Evolutionary conservation across 805 yeast species (phyloP), one percentile per base, ranked within the genome.

Genomic region (Ogataea trehaloabstinens): DNA sequence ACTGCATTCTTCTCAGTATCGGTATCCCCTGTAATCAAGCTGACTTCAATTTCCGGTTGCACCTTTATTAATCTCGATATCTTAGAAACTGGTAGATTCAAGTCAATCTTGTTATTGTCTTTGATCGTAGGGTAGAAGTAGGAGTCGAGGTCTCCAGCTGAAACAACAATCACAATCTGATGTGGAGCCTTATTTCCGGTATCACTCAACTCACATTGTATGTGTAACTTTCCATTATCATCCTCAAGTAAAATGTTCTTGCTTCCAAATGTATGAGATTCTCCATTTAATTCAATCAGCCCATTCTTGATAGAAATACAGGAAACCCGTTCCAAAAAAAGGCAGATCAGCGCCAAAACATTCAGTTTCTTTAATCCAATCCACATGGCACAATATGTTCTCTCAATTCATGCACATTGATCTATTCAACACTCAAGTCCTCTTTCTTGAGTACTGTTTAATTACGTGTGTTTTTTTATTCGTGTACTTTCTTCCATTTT

Each of bases 1-100:
- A 53, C 20, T 12, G 33, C 12, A 29, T 55, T 60, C 3, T 44
- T 32, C 10, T 28, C 20, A 8, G 31, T 22, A 18, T 49, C 42
- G 8, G 45, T 13, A 37, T 62, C 68, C 28, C 66, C 67, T 19
- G 49, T 44, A 12, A 62, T 38, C 6, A 63, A 35, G 21, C 44
- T 47, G 16, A 62, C 42, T 4, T 38, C 40, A 16, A 62, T 49
- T 7, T 31, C 3, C 4, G 53, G 52, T 20, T 39, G 37, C 6
- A 25, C 17, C 28, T 52, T 48, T 24, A 61, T 40, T 28, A 34
- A 52, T 8, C 45, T 44, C 4, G 65, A 57, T 11, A 63, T 40
- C 17, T 51, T 45, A 1, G 43, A 28, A 12, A 53, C 35, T 13
- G 57, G 50, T 11, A 55, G 20, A 4, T 33, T 33, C 22, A 52